These are phyloP conservation scores for Atkinsonella texensis DNA, from an alignment of 2,329 filamentous ascomycete species.

Conservation along the genomic window DNA sequence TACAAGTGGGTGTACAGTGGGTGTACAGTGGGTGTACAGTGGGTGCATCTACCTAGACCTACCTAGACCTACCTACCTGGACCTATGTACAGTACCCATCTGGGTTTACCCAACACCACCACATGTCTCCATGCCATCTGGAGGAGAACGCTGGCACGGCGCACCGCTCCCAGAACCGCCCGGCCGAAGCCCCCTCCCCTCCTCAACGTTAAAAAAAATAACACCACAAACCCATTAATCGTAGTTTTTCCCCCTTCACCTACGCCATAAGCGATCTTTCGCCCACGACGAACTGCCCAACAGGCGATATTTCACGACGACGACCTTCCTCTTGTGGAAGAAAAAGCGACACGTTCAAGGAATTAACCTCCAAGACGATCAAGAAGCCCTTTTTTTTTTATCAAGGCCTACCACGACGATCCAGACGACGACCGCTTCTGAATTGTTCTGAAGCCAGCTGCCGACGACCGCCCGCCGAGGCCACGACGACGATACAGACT, in stretches of 20 bases:
- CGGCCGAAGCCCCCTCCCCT: not conserved
- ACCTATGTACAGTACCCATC: too few relatives aligned
- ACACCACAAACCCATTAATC: not conserved
- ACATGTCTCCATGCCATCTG: not conserved
- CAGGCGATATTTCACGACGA: slow-evolving; percentile 1
- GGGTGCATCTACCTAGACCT: too few relatives aligned
- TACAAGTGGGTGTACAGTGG: too few relatives aligned
- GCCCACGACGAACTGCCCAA: slow-evolving; percentile 5
- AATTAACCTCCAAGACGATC: slow-evolving; percentile 6
- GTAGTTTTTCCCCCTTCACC: slow-evolving; percentile 1
- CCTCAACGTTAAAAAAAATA: slow-evolving; percentile 3
- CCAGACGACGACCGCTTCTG: slow-evolving; percentile 1
- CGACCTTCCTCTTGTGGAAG: not conserved
- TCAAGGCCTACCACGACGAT: not conserved
- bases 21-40: too few relatives aligned
- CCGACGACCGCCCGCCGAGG: slow-evolving; percentile 19
- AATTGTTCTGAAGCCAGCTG: slow-evolving; percentile 9
- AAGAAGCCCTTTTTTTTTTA: not conserved
- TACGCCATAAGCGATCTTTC: slow-evolving; percentile 4
- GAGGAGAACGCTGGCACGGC: not conserved
- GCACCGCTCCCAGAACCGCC: not conserved
- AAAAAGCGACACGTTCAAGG: not conserved
- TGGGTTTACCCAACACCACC: too few relatives aligned
- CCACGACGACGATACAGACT: slow-evolving; percentile 20
- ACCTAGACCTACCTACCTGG: too few relatives aligned